Percentiles rank a stretch among this genome's conserved stretches.
These are phyloP conservation scores for Dothideomycetes sp. DNA, from an alignment of 2,329 filamentous ascomycete species.

Conservation along the genomic window DNA sequence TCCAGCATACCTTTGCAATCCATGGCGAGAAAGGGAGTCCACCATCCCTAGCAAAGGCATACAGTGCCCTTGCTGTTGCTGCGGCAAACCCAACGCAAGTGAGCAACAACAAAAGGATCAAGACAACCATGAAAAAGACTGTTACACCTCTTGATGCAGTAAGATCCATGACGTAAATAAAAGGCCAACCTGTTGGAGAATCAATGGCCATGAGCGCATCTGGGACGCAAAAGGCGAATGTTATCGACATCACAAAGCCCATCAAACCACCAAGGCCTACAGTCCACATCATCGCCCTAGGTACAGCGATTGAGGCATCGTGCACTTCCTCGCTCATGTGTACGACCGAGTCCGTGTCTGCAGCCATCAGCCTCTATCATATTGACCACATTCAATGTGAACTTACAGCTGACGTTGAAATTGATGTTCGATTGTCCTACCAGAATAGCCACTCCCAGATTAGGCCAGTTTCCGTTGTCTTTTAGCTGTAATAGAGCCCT, in stretches of 20 bases:
- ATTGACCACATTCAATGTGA: neutral
- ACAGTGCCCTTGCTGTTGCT: conserved; percentile 27
- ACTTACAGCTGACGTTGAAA: conserved; percentile 19
- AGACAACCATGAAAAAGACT: neutral
- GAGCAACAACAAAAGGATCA: neutral
- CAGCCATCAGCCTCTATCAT: neutral
- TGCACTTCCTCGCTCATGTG: conserved; percentile 23
- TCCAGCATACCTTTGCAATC: conserved; percentile 3
- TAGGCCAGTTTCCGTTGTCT: conserved; percentile 31
- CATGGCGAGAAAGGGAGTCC: conserved; percentile 30
- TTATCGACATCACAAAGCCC: conserved; percentile 24
- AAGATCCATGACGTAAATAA: conserved; percentile 27
- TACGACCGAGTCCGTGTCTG: conserved; percentile 6
- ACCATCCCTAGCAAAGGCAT: conserved; percentile 34
- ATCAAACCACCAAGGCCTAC: conserved; percentile 25
- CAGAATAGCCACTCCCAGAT: conserved; percentile 22
- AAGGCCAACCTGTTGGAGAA: conserved; percentile 27
- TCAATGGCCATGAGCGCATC: conserved; percentile 21
- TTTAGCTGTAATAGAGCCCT: conserved; percentile 30
- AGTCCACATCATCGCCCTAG: conserved; percentile 20
- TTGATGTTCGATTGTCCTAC: conserved; percentile 24
- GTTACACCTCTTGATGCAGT: neutral
- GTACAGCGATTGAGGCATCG: conserved; percentile 23
- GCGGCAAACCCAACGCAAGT: conserved; percentile 1
- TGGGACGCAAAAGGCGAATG: conserved; percentile 21